Base-by-base conservation (phyloP, 2,329 filamentous ascomycete genomes). In the Penicillium sp. region DNA sequence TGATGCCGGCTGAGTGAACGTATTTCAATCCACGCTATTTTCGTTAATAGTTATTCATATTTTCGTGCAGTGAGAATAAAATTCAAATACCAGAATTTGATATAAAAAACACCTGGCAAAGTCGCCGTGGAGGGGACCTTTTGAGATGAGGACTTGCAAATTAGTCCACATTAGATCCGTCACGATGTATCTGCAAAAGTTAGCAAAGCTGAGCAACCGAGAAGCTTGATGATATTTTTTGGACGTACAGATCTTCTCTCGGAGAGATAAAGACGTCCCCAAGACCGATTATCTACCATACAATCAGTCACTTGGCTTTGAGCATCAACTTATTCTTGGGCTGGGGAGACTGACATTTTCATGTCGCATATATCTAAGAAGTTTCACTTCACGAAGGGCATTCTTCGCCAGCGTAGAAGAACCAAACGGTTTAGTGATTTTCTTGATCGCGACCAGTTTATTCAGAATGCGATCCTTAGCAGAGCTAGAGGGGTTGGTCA, bases 31-130 rank as follows among this genome's bases (percentile, higher is more conserved):
- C 95, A 69, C 95, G 91, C 93, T 97, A 67, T 16, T 21, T 42
- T 42, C 19, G n/a, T n/a, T 43, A 26, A 25, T 21, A 4, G 23
- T 11, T 25, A 7, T 35, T 50, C 35, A 19, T 9, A 10, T 4
- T 21, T 13, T 14, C 11, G 39, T 13, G 19, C 5, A 33, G 8
- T 48, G 35, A 3, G 74, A 2, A 29, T 21, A 25, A 10, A 3
- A 1, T 13, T 43, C 4, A 31, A 88, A 68, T 80, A 96, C 93
- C 83, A 98, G 85, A 70, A 98, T 98, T 78, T 99, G 95, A 78
- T 99, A 99, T 57, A 98, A 84, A 75, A 99, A 98, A 80, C 98
- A 99, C 80, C 98, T 93, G 70, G 98, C 96, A 77, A 98, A 99
- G 76, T 98, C 93, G 80, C 96, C 96, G 83, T 98, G 93, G 53